These are phyloP conservation scores for Boletus coccyginus DNA, from an alignment of 768 basidiomycete species.

Conservation along the genomic window DNA sequence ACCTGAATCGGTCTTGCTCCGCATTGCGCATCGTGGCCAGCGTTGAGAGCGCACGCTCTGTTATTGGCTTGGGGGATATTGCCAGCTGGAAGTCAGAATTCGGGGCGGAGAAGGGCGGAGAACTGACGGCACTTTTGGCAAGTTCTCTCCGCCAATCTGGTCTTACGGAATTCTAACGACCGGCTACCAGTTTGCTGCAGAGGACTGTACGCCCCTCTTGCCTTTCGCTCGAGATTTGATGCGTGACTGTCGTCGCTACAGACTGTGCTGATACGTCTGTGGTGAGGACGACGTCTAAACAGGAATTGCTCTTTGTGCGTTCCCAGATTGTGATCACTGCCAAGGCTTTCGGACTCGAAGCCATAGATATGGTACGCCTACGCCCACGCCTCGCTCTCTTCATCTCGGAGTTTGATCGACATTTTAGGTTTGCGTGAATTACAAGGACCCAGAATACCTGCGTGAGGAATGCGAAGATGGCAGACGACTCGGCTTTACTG, in stretches of 20 bases:
- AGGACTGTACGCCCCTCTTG: slow-evolving; percentile 66
- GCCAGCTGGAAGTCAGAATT: slow-evolving; percentile 62
- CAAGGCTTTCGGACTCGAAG: slow-evolving; percentile 77
- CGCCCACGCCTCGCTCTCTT: neutral
- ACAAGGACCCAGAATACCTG: slow-evolving; percentile 67
- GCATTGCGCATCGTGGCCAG: slow-evolving; percentile 69
- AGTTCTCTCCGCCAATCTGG: neutral
- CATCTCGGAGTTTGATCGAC: slow-evolving; percentile 1
- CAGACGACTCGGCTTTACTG: slow-evolving; percentile 81
- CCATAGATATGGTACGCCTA: slow-evolving; percentile 80
- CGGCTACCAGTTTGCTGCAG: slow-evolving; percentile 76
- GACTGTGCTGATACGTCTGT: slow-evolving; percentile 90
- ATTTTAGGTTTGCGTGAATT: slow-evolving; percentile 80
- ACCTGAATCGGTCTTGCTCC: slow-evolving; percentile 23
- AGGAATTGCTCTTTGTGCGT: slow-evolving; percentile 80
- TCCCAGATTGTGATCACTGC: slow-evolving; percentile 80
- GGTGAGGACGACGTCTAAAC: slow-evolving; percentile 67
- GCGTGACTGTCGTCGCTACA: slow-evolving; percentile 29
- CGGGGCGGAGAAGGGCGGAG: slow-evolving; percentile 45
- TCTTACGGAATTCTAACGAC: neutral
- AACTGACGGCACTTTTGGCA: slow-evolving; percentile 61
- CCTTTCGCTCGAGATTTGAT: neutral
- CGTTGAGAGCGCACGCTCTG: slow-evolving; percentile 77
- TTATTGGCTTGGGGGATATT: slow-evolving; percentile 67
- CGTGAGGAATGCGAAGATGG: slow-evolving; percentile 79